A percentile compares a stretch with the other conserved stretches of the same genome.
Conservation (phyloP, 129 eudicot genomes). For the Saussurea involucrata region DNA sequence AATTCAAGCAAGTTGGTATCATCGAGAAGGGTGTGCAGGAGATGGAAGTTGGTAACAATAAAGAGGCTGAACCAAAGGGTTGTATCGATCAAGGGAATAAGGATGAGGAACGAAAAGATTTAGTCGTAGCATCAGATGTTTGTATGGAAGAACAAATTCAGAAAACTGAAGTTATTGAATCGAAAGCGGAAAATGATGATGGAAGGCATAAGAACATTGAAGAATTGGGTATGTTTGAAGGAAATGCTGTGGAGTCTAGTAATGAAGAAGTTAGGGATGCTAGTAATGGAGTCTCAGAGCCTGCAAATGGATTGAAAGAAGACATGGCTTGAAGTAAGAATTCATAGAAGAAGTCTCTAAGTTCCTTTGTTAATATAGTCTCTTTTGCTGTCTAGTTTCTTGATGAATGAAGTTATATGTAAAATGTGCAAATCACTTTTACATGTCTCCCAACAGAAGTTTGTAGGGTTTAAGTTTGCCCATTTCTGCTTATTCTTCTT, state of each 20-base stretch:
- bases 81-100: not conserved
- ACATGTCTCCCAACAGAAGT: not conserved
- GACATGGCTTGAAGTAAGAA: conserved; percentile 4
- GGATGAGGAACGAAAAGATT: not conserved
- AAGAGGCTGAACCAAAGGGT: not conserved
- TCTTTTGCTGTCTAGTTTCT: conserved; percentile 8
- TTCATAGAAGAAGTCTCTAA: not conserved
- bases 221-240: not conserved
- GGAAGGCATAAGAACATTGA: conserved; percentile 6
- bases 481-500: not conserved
- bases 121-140: not conserved
- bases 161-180: not conserved
- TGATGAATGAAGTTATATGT: conserved; percentile 16
- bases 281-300: not conserved
- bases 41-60: not conserved
- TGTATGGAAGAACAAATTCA: conserved; percentile 12
- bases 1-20: conserved; percentile 17
- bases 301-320: conserved; percentile 10
- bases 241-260: not conserved
- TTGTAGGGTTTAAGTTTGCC: not conserved
- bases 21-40: conserved; percentile 11
- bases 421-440: not conserved
- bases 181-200: conserved; percentile 4
- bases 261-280: not conserved
- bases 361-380: conserved; percentile 17